Evolutionary conservation across 306 rosid species (phyloP).

Genomic region (Pyrus bretschneideri): DNA sequence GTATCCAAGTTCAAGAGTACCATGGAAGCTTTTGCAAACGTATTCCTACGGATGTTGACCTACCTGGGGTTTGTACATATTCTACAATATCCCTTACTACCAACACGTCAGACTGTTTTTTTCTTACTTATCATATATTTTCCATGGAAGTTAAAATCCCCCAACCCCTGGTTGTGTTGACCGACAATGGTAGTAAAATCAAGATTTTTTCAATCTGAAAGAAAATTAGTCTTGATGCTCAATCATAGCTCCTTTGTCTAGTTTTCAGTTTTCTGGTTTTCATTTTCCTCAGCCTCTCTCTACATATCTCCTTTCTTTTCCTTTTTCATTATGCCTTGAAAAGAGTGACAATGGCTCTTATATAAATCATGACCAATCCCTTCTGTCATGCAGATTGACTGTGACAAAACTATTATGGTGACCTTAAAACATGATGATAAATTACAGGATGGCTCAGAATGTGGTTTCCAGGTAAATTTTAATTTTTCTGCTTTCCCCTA

Average conservation of each 20-base stretch:
- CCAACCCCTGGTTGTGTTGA: neutral
- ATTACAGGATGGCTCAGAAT: constrained; percentile 96
- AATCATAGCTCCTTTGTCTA: neutral
- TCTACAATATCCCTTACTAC: constrained; percentile 14
- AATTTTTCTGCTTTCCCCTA: constrained; percentile 11
- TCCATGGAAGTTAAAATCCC: neutral
- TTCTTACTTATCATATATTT: neutral
- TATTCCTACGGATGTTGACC: constrained; percentile 92
- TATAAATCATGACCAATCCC: neutral
- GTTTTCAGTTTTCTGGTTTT: neutral
- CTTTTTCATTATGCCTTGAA: neutral
- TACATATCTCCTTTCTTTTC: neutral
- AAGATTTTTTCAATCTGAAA: neutral
- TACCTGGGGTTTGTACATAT: constrained; percentile 79
- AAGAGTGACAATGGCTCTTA: neutral
- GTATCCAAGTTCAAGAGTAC: constrained; percentile 96
- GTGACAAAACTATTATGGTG: constrained; percentile 92
- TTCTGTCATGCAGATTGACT: constrained; percentile 64
- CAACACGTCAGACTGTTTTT: neutral
- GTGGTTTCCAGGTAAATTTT: constrained; percentile 80
- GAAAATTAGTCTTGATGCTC: neutral
- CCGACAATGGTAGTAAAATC: neutral
- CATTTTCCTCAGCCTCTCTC: neutral
- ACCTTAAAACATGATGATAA: constrained; percentile 90
- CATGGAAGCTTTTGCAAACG: constrained; percentile 89